Evolutionary conservation across 1,139 yeast species (phyloP).

Genomic region (Saccharomycopsis hybrid): DNA sequence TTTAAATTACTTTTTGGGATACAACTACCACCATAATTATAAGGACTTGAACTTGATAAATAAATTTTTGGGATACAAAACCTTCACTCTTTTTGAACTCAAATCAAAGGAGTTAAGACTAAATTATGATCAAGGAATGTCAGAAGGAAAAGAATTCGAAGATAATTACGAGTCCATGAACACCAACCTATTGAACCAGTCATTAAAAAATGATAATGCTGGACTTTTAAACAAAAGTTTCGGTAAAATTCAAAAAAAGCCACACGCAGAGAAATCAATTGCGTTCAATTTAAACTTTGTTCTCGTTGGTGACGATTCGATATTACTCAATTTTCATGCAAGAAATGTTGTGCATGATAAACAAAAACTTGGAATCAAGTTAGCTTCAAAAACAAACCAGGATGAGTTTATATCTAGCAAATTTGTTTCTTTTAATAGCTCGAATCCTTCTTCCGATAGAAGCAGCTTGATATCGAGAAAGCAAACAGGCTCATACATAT

Average conservation of each 20-base stretch:
- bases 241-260: slow-evolving; percentile 14
- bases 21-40: slow-evolving; percentile 33
- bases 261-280: background rate
- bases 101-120: slow-evolving; percentile 23
- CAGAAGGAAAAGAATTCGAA: slow-evolving; percentile 7
- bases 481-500: slow-evolving; percentile 8
- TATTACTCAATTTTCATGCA: slow-evolving; percentile 21
- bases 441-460: background rate
- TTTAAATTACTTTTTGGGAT: slow-evolving; percentile 34
- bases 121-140: slow-evolving; percentile 20
- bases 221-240: slow-evolving; percentile 21
- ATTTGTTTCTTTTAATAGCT: background rate
- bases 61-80: slow-evolving; percentile 30
- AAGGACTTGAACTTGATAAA: slow-evolving; percentile 30
- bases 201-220: slow-evolving; percentile 14
- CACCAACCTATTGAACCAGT: slow-evolving; percentile 2
- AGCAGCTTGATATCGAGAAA: background rate
- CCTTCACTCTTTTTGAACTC: slow-evolving; percentile 31
- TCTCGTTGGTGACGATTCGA: slow-evolving; percentile 11
- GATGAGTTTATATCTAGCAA: background rate
- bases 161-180: slow-evolving; percentile 12
- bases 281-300: slow-evolving; percentile 12
- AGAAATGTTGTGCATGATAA: slow-evolving; percentile 15
- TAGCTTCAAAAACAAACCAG: background rate
- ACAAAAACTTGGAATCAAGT: slow-evolving; percentile 3